Evolutionary conservation across 176 grass and related monocot genomes (phyloP), one percentile per base, ranked within the genome.

Genomic region (Urochloa ruziziensis): DNA sequence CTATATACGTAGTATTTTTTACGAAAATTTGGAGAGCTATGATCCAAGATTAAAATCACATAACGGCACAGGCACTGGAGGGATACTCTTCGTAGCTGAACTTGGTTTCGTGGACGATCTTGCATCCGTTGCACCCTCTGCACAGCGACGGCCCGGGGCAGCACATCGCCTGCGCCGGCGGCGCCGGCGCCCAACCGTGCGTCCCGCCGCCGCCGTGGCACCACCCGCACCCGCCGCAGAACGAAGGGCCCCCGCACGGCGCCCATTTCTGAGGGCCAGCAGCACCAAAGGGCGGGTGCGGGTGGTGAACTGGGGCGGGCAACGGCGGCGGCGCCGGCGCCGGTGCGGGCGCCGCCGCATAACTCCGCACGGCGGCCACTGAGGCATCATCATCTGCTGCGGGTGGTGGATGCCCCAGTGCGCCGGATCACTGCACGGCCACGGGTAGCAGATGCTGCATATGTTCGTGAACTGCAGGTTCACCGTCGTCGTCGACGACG

Each of bases 71-170:
- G 13, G 74, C 19, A 36, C 10, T 80, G 4, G 46, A 15, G 5
- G 87, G 91, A 42, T 90, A 83, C 44, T 93, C 87, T 44, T 93
- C 87, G 81, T 84, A 90, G 36, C 83, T 44, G 72, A 93, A 87
- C 72, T 87, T 93, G 24, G 32, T 78, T 62, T 86, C 87, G 39
- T 76, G 62, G 15, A 78, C 75, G 59, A 83, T 70, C 74, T 60
- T 40, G 70, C 91, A 93, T 1, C 88, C 83, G 39, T 90, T 90
- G 88, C 88, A 90, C 30, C 88, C 83, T 49, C 88, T 73, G 71
- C 88, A 83, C 12, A 74, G 70, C 37, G 57, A 43, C 35, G 70
- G 64, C 12, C 87, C 88, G 14, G 84, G 66, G 59, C 84, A 84
- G 71, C 78, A 84, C 80, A 78, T 78, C 30, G 83, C 44, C 40